phyloP scores from a whole-genome alignment of 2,329 filamentous ascomycete genomes.

The Diaporthe sp. region DNA sequence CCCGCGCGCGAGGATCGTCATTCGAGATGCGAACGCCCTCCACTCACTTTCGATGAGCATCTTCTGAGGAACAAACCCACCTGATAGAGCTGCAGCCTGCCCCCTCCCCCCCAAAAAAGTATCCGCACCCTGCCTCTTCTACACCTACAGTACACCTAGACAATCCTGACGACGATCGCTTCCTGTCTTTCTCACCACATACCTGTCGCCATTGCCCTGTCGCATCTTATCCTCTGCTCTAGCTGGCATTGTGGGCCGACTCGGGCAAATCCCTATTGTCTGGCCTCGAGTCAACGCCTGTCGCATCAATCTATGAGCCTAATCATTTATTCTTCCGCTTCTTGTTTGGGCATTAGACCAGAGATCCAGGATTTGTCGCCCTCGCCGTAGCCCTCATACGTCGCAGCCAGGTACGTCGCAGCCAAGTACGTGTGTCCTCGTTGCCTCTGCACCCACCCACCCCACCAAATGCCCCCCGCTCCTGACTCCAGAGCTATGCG shows the following conservation, averaged over 20 bases:
- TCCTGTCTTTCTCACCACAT: constrained; percentile 26
- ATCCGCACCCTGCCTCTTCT: neutral
- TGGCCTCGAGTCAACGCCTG: constrained; percentile 27
- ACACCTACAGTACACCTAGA: constrained; percentile 13
- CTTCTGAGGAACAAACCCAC: constrained; percentile 25
- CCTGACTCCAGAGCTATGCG: constrained; percentile 22
- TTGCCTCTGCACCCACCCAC: constrained; percentile 24
- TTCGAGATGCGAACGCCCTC: constrained; percentile 36
- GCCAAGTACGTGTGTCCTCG: constrained; percentile 26
- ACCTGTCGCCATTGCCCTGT: constrained; percentile 25
- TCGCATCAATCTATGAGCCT: constrained; percentile 15
- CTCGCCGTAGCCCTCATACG: constrained; percentile 18
- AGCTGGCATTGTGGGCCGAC: constrained; percentile 26
- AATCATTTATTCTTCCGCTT: constrained; percentile 7
- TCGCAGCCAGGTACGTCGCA: constrained; percentile 24
- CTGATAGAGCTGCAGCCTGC: constrained; percentile 29
- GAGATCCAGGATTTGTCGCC: constrained; percentile 14
- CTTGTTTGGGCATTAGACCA: constrained; percentile 10
- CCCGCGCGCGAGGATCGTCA: constrained; percentile 19
- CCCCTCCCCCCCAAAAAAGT: neutral
- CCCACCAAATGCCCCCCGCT: constrained; percentile 13
- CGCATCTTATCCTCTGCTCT: constrained; percentile 26
- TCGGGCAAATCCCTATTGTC: constrained; percentile 6
- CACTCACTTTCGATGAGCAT: constrained; percentile 29
- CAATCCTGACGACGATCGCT: constrained; percentile 33